These are phyloP conservation scores for Daucus carota DNA, from an alignment of 129 eudicot genomes.

Conservation along the genomic window DNA sequence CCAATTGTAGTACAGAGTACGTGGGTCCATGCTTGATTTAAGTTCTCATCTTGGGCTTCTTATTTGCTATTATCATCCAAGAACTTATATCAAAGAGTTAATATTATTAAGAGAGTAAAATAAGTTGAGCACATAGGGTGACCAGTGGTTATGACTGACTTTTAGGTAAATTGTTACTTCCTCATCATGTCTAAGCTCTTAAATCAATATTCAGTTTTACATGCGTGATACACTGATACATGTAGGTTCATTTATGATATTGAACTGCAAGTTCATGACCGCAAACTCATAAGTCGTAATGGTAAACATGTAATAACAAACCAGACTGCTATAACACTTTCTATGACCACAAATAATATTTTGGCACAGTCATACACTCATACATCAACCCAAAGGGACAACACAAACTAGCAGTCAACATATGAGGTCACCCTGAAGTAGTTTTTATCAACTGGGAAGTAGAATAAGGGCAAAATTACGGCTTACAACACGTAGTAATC, in stretches of 20 bases:
- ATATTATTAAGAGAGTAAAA: not conserved
- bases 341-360: not conserved
- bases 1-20: not conserved
- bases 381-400: not conserved
- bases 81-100: not conserved
- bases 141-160: not conserved
- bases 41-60: not conserved
- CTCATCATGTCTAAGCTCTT: not conserved
- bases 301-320: not conserved
- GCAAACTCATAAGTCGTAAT: not conserved
- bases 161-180: not conserved
- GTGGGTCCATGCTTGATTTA: not conserved
- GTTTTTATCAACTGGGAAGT: not conserved
- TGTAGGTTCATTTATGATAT: not conserved
- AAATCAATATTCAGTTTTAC: not conserved
- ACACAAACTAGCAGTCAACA: conserved; percentile 6
- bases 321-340: not conserved
- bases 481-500: not conserved
- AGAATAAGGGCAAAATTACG: not conserved
- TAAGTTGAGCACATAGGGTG: not conserved
- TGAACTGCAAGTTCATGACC: not conserved
- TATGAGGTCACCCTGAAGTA: not conserved
- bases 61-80: not conserved
- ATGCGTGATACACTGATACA: not conserved
- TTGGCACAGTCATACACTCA: not conserved